Percentiles rank a stretch among this genome's conserved stretches.
Evolutionary conservation across 73 alveolate genomes (phyloP).

Genomic region (Tetrahymena malaccensis): DNA sequence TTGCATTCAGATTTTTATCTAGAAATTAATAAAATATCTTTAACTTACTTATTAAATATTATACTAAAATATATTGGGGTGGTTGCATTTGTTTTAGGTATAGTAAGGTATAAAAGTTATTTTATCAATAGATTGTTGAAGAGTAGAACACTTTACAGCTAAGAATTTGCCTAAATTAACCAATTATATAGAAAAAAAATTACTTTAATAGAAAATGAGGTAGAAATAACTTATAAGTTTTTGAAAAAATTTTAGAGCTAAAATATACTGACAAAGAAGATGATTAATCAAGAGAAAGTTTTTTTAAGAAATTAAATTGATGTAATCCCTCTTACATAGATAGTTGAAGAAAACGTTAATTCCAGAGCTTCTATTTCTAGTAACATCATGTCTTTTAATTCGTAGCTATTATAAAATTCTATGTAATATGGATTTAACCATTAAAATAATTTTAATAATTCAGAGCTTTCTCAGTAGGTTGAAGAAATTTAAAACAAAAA

Average conservation of each 20-base stretch:
- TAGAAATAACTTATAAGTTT: not conserved
- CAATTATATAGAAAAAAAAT: not conserved
- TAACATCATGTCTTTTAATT: too few species aligned
- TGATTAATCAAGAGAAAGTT: not conserved
- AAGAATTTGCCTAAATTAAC: not conserved
- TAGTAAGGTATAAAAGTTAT: not conserved
- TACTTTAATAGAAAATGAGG: not conserved
- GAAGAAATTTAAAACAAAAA: too few species aligned
- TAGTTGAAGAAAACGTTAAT: not conserved
- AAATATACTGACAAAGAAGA: not conserved
- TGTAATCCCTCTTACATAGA: not conserved
- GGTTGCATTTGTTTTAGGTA: not conserved
- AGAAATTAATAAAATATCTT: not conserved
- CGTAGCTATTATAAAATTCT: not conserved
- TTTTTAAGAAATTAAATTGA: not conserved
- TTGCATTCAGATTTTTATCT: not conserved
- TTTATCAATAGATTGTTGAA: not conserved
- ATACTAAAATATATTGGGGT: not conserved
- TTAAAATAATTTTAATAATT: too few species aligned
- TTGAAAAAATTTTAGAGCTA: not conserved
- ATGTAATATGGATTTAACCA: too few species aligned
- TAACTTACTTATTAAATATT: not conserved
- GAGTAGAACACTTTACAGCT: not conserved
- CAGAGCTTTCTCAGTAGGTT: too few species aligned
- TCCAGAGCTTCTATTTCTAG: not conserved